These are phyloP conservation scores for Citeromyces nyonsensis DNA, from an alignment of 805 yeast genomes.

Conservation along the genomic window DNA sequence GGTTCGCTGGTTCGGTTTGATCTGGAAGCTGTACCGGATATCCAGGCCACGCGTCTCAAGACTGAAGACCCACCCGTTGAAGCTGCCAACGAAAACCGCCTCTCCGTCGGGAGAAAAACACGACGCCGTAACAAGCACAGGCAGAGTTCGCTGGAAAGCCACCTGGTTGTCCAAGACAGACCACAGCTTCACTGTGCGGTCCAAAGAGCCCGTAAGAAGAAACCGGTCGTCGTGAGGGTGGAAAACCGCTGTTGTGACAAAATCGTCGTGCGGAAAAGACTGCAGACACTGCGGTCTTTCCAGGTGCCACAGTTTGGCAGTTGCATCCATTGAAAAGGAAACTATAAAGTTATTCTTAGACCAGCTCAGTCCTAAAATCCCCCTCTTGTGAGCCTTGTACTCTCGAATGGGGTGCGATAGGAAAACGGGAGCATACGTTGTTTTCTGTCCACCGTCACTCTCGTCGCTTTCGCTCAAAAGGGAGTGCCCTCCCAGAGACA, in stretches of 20 bases:
- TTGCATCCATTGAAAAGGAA: slow-evolving; percentile 65
- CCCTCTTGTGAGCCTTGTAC: slow-evolving; percentile 53
- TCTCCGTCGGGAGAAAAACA: slow-evolving; percentile 55
- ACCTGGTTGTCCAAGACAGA: slow-evolving; percentile 63
- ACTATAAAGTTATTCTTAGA: slow-evolving; percentile 71
- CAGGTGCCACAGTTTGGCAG: slow-evolving; percentile 77
- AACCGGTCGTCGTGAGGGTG: slow-evolving; percentile 83
- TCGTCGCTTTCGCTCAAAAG: not conserved
- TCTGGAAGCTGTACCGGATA: slow-evolving; percentile 23
- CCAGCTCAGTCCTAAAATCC: slow-evolving; percentile 75
- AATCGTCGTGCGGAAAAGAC: slow-evolving; percentile 59
- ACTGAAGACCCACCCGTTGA: slow-evolving; percentile 50
- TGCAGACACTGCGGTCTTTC: slow-evolving; percentile 49
- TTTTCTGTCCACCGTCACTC: slow-evolving; percentile 4
- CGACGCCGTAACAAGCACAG: slow-evolving; percentile 60
- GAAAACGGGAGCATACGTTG: slow-evolving; percentile 64
- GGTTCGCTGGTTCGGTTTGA: slow-evolving; percentile 22
- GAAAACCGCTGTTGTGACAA: slow-evolving; percentile 67
- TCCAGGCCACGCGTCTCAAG: slow-evolving; percentile 52
- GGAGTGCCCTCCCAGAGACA: not conserved
- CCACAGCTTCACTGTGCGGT: slow-evolving; percentile 73
- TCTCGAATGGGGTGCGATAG: slow-evolving; percentile 45
- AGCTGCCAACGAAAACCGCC: slow-evolving; percentile 57
- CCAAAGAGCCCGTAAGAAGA: slow-evolving; percentile 68
- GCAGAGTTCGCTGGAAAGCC: slow-evolving; percentile 42